These are phyloP conservation scores for Scenedesmus sp. DNA, from an alignment of 163 green algal genomes.

Conservation along the genomic window DNA sequence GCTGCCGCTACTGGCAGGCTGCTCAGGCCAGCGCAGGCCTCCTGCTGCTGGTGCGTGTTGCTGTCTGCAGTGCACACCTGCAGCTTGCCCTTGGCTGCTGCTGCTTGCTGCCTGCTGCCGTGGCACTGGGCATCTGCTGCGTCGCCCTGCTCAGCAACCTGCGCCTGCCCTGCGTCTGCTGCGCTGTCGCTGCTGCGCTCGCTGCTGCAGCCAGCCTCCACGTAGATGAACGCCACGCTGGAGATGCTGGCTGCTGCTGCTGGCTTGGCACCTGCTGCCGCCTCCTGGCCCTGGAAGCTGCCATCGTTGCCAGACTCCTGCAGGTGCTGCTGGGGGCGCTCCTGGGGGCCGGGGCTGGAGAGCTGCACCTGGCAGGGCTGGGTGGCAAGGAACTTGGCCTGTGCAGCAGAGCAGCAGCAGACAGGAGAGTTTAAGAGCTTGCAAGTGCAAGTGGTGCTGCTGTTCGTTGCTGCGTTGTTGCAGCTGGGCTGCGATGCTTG, in stretches of 20 bases:
- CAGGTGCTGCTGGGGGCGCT: background rate
- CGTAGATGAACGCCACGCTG: background rate
- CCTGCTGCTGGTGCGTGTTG: background rate
- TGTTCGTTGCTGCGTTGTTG: background rate
- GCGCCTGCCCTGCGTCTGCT: background rate
- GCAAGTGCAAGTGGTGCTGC: background rate
- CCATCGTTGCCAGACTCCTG: too few species aligned
- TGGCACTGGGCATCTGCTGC: background rate
- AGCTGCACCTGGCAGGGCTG: background rate
- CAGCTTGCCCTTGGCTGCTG: background rate
- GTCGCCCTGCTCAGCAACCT: background rate
- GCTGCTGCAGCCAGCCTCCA: background rate
- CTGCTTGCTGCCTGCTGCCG: background rate
- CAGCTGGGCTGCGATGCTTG: background rate
- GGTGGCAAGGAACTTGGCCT: background rate
- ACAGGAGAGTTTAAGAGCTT: background rate
- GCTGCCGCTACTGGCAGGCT: background rate
- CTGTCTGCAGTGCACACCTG: background rate
- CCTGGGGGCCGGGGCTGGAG: background rate
- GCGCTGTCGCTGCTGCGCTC: background rate
- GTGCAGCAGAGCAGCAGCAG: background rate
- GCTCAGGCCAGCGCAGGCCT: background rate
- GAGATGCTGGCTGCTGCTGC: background rate
- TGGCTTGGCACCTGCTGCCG: background rate
- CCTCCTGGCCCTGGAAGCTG: too few species aligned